Evolutionary conservation across 371 early-diverging fungal genomes (phyloP).

Genomic region (Apophysomyces trapeziformis): DNA sequence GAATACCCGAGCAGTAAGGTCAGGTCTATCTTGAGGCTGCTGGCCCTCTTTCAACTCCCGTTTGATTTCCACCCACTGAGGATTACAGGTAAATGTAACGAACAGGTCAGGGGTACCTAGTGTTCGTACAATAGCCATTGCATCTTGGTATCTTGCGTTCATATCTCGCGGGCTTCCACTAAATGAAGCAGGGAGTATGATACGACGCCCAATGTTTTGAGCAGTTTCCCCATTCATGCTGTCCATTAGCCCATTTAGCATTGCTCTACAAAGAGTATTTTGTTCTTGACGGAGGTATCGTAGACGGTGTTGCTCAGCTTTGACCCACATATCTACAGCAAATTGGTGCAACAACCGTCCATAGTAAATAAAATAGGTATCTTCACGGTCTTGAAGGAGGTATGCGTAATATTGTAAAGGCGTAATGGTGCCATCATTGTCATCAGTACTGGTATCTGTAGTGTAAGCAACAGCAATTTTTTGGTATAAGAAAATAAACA

Average conservation of each 20-base stretch:
- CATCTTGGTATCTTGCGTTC: conserved; percentile 29
- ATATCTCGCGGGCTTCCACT: conserved; percentile 18
- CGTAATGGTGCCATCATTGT: background rate
- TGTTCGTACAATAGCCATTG: conserved; percentile 24
- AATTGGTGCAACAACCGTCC: conserved; percentile 16
- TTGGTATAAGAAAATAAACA: background rate
- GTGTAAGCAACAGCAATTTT: background rate
- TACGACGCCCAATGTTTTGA: background rate
- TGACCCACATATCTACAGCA: conserved; percentile 15
- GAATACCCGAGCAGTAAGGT: conserved; percentile 27
- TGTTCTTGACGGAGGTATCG: background rate
- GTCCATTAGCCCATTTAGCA: background rate
- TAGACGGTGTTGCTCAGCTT: conserved; percentile 14
- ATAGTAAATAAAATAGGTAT: background rate
- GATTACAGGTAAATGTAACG: conserved; percentile 45
- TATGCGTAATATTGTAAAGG: conserved; percentile 11
- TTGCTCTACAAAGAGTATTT: background rate
- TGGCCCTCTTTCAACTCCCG: conserved; percentile 24
- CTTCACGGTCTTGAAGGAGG: conserved; percentile 11
- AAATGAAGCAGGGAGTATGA: conserved; percentile 19
- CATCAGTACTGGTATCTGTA: background rate
- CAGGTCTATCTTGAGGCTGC: conserved; percentile 24
- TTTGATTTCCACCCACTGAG: conserved; percentile 36
- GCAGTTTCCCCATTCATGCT: background rate
- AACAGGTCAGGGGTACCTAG: conserved; percentile 44